Evolutionary conservation across 1,139 yeast species (phyloP), one percentile per base, ranked within the genome.

Genomic region (Suhomyces yuchorum): DNA sequence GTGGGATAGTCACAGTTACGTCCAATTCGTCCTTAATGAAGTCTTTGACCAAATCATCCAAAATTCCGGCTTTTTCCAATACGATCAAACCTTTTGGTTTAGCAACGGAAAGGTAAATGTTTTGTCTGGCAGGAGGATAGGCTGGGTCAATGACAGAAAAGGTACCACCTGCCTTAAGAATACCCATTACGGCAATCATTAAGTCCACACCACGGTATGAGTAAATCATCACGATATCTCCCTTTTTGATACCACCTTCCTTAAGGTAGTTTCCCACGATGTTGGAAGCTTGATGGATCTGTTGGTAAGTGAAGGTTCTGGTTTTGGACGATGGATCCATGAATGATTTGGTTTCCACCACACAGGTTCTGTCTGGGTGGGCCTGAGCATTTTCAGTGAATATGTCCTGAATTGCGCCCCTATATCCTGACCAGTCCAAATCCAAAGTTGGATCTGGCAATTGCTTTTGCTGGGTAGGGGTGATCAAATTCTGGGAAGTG

Each of bases 111-210:
- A 93, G 78, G 65, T 93, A 93, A 54, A 93, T 83, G 58, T 89
- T 93, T 68, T 93, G 99, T 69, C 99, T 84, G 8, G 96, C 96
- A 19, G 99, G 97, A 37, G 99, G 99, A 66, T 93, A 93, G 2
- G 99, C 98, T 6, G 99, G 99, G 63, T 93, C 99, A 56, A 93
- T 93, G 23, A 95, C 99, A 5, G 97, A 92, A 65, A 93, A 93
- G 0, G 99, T 92, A 15, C 97, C 99, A 57, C 99, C 99, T 1
- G 99, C 97, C 70, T 93, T 93, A 62, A 93, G 78, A 33, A 90
- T 96, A 67, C 98, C 99, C 90, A 93, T 86, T 15, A 93, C 98
- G 6, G 98, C 96, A 43, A 93, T 88, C 81, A 93, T 90, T 56
- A 93, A 77, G 64, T 93, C 99, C 11, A 93, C 99, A 56, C 98